Percentiles rank a stretch among this genome's conserved stretches.
These are phyloP conservation scores for Leishmania arabica DNA, from an alignment of 208 protist species.

Conservation along the genomic window DNA sequence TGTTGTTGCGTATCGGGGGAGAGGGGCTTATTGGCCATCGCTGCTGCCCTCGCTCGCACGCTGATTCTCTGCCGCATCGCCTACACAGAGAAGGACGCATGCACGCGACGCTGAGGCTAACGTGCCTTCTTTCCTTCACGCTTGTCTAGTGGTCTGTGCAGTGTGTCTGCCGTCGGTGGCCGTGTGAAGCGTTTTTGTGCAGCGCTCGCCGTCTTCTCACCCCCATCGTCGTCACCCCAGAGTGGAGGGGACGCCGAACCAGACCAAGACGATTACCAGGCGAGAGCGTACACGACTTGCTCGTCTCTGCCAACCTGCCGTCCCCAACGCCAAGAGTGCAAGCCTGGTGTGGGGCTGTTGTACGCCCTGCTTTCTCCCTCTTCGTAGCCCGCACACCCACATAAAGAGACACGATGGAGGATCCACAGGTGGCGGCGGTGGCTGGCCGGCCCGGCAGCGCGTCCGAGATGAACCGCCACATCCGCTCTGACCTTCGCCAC, in stretches of 20 bases:
- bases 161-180: too few relatives aligned
- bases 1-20: not conserved
- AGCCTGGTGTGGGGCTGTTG: too few relatives aligned
- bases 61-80: not conserved
- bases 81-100: not conserved
- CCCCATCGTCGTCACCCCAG: too few relatives aligned
- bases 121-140: not conserved
- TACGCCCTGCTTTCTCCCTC: not conserved
- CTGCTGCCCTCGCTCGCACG: not conserved
- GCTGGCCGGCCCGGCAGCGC: not conserved
- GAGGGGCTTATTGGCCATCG: not conserved
- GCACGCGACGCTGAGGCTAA: too few relatives aligned
- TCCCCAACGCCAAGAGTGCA: not conserved
- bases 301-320: too few relatives aligned
- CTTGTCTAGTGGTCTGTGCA: not conserved
- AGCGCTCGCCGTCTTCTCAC: too few relatives aligned
- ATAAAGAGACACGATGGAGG: conserved; percentile 9
- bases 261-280: too few relatives aligned
- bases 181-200: not conserved
- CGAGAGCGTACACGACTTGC: too few relatives aligned
- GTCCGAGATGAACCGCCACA: conserved; percentile 22
- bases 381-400: not conserved
- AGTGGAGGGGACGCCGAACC: too few relatives aligned
- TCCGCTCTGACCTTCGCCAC: conserved; percentile 82
- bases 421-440: conserved; percentile 1